Evolutionary conservation across 1,284 basidiomycete genomes (phyloP), one percentile per base, ranked within the genome.

Genomic region (Tremellales sp.): DNA sequence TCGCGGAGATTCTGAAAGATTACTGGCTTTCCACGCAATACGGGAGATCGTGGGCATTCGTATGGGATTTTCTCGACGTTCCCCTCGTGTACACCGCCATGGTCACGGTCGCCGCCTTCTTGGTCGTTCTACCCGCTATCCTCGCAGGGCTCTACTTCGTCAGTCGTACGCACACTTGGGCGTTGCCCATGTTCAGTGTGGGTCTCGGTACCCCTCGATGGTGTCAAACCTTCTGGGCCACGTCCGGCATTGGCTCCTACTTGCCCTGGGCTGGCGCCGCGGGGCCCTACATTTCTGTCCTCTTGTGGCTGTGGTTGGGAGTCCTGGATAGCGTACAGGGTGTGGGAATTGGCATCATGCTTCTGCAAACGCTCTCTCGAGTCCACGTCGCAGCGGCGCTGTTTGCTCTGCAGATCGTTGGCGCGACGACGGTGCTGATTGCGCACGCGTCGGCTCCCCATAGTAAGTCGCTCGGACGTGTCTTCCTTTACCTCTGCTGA

Each of bases 1-100:
- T 83, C 21, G 86, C 87, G 1, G 87, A 89, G 71, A 75, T 90
- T 42, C 75, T 90, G 45, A 82, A 87, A 32, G 85, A 89, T 63
- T 90, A 90, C 70, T 90, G 87, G 87, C 72, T 90, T 51, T 87
- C 85, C 58, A 86, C 85, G 18, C 55, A 49, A 7, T 61, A 45
- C 84, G 87, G 87, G 47, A 83, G 87, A 54, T 90, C 90, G 70
- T 91, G 87, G 87, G 74, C 79, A 54, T 90, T 88, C 81, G 74
- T 90, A 7, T 91, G 87, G 87, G 81, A 75, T 60, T 83, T 85
- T 18, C n/a, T n/a, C n/a, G 76, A 78, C 3, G 36, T 43, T 9
- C 82, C 90, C 50, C 78, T 85, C 18, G 83, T 84, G 58, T 87
- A 82, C 81, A 80, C 83, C 57, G 88, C 83, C 45, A 70, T 85